phyloP scores from a whole-genome alignment of 106 monocot genomes.

The Acorus gramineus region DNA sequence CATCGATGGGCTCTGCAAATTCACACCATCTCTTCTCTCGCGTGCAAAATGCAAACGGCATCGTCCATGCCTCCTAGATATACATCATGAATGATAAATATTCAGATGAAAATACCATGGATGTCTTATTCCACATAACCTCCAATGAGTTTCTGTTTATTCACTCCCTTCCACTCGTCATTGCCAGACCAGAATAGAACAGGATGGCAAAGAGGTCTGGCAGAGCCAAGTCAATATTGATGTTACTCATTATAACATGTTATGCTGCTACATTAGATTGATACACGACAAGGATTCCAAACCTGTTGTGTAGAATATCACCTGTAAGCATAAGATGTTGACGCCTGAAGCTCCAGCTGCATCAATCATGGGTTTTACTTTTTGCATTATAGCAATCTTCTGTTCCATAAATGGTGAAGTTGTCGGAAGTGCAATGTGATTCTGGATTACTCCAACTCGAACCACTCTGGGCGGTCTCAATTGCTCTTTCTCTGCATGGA shows the following conservation, averaged over 20 bases:
- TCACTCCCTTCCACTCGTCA: too few species aligned
- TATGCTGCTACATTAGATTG: too few species aligned
- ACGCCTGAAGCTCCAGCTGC: conserved; percentile 85
- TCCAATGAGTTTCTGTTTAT: too few species aligned
- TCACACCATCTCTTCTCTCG: conserved; percentile 95
- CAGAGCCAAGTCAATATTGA: too few species aligned
- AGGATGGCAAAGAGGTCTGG: too few species aligned
- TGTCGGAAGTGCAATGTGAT: conserved; percentile 71
- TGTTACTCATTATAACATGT: too few species aligned
- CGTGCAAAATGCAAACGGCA: conserved; percentile 98
- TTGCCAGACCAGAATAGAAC: too few species aligned
- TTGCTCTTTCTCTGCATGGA: conserved; percentile 68
- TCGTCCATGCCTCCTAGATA: conserved; percentile 89
- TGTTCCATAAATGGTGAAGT: conserved; percentile 64
- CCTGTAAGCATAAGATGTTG: conserved; percentile 90
- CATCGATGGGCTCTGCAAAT: conserved; percentile 89
- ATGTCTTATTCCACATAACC: background rate
- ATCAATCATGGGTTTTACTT: conserved; percentile 77
- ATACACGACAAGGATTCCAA: too few species aligned
- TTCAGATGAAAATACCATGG: background rate
- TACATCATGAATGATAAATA: background rate
- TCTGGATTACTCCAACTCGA: conserved; percentile 91
- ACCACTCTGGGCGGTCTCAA: conserved; percentile 54
- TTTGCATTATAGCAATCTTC: conserved; percentile 71
- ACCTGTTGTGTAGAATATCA: background rate